Conservation (phyloP, 2,329 filamentous ascomycete genomes). For the Colletotrichum musicola region DNA sequence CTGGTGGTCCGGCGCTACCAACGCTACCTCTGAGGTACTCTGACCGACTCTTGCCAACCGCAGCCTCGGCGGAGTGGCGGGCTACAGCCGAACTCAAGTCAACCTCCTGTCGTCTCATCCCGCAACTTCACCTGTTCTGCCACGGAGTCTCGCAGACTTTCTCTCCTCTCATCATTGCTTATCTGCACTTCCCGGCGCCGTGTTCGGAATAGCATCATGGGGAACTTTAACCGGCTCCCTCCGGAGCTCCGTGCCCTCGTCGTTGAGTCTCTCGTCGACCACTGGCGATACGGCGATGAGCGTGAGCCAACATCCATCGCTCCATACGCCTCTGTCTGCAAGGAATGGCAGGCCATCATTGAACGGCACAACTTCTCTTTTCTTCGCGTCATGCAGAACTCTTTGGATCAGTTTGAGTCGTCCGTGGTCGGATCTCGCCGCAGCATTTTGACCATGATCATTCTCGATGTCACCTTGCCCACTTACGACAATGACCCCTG, state of each 20-base stretch:
- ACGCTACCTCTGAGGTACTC: conserved; percentile 23
- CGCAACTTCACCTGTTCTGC: conserved; percentile 28
- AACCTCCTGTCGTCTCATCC: conserved; percentile 38
- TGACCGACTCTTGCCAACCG: conserved; percentile 37
- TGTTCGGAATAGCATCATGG: conserved; percentile 29
- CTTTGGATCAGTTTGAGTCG: conserved; percentile 41
- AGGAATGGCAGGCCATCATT: conserved; percentile 44
- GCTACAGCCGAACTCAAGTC: conserved; percentile 36
- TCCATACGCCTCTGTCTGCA: conserved; percentile 44
- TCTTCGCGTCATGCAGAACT: conserved; percentile 39
- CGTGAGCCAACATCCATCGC: conserved; percentile 37
- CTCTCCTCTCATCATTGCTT: conserved; percentile 1
- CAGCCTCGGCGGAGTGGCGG: conserved; percentile 34
- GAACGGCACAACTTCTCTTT: conserved; percentile 43
- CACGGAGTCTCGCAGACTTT: conserved; percentile 17
- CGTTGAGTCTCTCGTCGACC: conserved; percentile 37
- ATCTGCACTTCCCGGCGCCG: conserved; percentile 22
- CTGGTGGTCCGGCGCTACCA: conserved; percentile 17
- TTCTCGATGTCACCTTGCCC: conserved; percentile 43
- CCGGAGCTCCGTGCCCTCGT: conserved; percentile 38
- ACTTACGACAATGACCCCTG: conserved; percentile 41
- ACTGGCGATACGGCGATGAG: conserved; percentile 39
- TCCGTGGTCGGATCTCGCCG: conserved; percentile 41
- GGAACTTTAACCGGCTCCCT: conserved; percentile 30
- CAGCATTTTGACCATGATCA: conserved; percentile 40